Conservation (phyloP, 177 flowering plant genomes). For the Vitis hybrid region DNA sequence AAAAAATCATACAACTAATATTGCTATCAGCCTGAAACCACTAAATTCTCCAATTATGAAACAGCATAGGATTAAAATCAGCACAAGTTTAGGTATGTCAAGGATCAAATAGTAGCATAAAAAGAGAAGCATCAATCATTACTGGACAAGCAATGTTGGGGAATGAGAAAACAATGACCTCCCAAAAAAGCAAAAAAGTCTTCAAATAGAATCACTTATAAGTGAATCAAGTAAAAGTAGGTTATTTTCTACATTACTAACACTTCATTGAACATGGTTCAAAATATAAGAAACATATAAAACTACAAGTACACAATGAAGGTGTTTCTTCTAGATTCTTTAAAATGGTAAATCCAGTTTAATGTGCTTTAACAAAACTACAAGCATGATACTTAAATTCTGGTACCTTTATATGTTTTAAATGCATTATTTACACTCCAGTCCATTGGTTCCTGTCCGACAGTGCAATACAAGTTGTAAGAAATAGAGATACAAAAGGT, state of each 20-base stretch:
- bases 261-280: no score
- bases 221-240: not conserved
- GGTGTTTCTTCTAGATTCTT: not conserved
- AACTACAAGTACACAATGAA: not conserved
- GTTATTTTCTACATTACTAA: not conserved
- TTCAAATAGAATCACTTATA: not conserved
- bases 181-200: not conserved
- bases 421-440: slow-evolving; percentile 59
- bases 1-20: no score
- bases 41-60: no score
- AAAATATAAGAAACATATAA: not conserved
- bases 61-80: no score
- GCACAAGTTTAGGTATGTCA: no score
- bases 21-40: no score
- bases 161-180: not conserved
- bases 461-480: slow-evolving; percentile 10
- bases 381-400: not conserved
- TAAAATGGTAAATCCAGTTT: slow-evolving; percentile 1
- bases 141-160: not conserved
- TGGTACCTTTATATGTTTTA: slow-evolving; percentile 60
- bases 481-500: slow-evolving; percentile 7
- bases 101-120: not conserved
- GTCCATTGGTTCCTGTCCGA: slow-evolving; percentile 47
- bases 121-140: not conserved
- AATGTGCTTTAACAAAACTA: not conserved